These are phyloP conservation scores for Pythium scleroteichum DNA, from an alignment of 352 stramenopile species.

Conservation along the genomic window DNA sequence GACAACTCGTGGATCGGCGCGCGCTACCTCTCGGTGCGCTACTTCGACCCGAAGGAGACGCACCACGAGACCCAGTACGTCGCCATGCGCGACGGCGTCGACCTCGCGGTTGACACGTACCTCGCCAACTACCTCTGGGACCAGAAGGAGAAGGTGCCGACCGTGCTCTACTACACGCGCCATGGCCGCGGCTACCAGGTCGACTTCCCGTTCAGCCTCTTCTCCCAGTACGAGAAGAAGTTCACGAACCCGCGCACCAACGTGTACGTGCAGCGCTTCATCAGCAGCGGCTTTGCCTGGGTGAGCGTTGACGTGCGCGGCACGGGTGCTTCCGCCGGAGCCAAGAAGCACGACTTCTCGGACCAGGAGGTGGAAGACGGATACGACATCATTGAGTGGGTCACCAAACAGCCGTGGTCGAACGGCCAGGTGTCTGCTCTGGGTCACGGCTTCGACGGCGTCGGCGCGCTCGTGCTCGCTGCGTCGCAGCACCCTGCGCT, in stretches of 20 bases:
- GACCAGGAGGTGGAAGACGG: conserved; percentile 72
- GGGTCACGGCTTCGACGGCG: conserved; percentile 72
- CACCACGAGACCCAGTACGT: conserved; percentile 78
- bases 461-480: conserved; percentile 62
- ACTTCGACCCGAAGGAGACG: conserved; percentile 77
- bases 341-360: conserved; percentile 70
- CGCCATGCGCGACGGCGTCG: conserved; percentile 60
- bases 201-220: conserved; percentile 79
- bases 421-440: conserved; percentile 75
- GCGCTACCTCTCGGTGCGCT: conserved; percentile 71
- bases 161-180: conserved; percentile 71
- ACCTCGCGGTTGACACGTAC: conserved; percentile 78
- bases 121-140: conserved; percentile 64
- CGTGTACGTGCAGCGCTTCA: conserved; percentile 71
- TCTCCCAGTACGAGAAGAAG: conserved; percentile 61
- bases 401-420: conserved; percentile 76
- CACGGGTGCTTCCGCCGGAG: conserved; percentile 67
- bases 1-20: conserved; percentile 72
- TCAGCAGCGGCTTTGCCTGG: conserved; percentile 76
- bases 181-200: conserved; percentile 79
- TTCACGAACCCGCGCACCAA: conserved; percentile 83
- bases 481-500: conserved; percentile 63
- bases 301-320: conserved; percentile 76
- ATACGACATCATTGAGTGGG: conserved; percentile 81
- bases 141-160: conserved; percentile 59